Percentiles rank a stretch among this genome's conserved stretches.
Evolutionary conservation across 1,139 yeast species (phyloP).

Genomic region (Candida freyschussii): DNA sequence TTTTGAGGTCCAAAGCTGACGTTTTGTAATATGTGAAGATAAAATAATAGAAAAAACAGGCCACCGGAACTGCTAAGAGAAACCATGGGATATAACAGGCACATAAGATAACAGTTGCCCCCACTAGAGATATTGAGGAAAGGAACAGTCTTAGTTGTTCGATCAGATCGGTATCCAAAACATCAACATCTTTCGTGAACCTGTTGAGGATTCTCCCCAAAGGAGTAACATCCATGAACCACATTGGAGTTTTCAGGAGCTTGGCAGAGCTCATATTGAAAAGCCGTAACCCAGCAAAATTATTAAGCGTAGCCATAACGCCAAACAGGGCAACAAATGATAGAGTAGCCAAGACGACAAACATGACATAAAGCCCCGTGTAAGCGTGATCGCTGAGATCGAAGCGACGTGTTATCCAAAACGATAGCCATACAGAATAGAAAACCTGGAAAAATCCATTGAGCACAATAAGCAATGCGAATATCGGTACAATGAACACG

Average conservation of each 20-base stretch:
- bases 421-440: conserved; percentile 72
- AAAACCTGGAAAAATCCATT: conserved; percentile 57
- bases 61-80: conserved; percentile 55
- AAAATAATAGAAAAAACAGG: conserved; percentile 37
- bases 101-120: conserved; percentile 57
- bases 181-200: conserved; percentile 59
- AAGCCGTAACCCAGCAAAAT: conserved; percentile 39
- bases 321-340: conserved; percentile 41
- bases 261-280: conserved; percentile 41
- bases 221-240: conserved; percentile 57
- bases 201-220: conserved; percentile 56
- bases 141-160: conserved; percentile 46
- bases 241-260: conserved; percentile 51
- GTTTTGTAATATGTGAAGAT: conserved; percentile 55
- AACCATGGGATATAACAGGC: conserved; percentile 66
- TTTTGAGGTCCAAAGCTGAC: conserved; percentile 68
- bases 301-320: conserved; percentile 46
- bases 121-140: conserved; percentile 43
- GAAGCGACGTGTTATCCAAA: conserved; percentile 61
- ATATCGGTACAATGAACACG: conserved; percentile 34
- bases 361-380: conserved; percentile 63
- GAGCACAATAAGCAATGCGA: conserved; percentile 35
- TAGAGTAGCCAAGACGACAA: conserved; percentile 34
- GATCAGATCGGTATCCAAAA: conserved; percentile 51
- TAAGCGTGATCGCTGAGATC: conserved; percentile 42